These are phyloP conservation scores for Kurtzmaniella quercitrusa DNA, from an alignment of 1,139 yeast genomes.

Conservation along the genomic window DNA sequence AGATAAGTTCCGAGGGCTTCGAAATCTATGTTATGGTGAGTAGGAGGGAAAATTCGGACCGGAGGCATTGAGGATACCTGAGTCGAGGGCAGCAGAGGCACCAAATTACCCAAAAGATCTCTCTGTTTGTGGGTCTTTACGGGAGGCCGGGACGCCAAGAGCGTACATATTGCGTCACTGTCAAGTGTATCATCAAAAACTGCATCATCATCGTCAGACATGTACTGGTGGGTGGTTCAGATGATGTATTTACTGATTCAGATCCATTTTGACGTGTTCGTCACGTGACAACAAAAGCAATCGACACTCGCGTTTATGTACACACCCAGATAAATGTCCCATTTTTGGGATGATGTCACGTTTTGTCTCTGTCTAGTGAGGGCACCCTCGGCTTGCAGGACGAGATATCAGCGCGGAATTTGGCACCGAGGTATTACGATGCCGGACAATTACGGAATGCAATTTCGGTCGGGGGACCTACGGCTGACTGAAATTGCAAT, in stretches of 20 bases:
- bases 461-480: background rate
- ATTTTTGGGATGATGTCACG: too few species aligned
- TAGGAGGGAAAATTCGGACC: conserved; percentile 22
- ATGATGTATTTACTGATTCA: background rate
- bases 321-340: too few species aligned
- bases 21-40: conserved; percentile 48
- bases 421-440: background rate
- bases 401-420: background rate
- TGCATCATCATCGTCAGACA: conserved; percentile 6
- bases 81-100: background rate
- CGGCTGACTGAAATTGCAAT: background rate
- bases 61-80: background rate
- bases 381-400: background rate
- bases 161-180: conserved; percentile 3
- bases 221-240: background rate
- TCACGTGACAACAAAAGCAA: background rate
- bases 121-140: conserved; percentile 3
- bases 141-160: background rate
- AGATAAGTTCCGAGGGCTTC: conserved; percentile 49
- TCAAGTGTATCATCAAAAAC: conserved; percentile 7
- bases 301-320: background rate
- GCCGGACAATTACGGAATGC: background rate
- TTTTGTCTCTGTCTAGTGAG: too few species aligned
- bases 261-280: background rate
- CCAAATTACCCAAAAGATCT: conserved; percentile 4